Conservation (phyloP, 1,284 basidiomycete species). For the Malassezia furfur region DNA sequence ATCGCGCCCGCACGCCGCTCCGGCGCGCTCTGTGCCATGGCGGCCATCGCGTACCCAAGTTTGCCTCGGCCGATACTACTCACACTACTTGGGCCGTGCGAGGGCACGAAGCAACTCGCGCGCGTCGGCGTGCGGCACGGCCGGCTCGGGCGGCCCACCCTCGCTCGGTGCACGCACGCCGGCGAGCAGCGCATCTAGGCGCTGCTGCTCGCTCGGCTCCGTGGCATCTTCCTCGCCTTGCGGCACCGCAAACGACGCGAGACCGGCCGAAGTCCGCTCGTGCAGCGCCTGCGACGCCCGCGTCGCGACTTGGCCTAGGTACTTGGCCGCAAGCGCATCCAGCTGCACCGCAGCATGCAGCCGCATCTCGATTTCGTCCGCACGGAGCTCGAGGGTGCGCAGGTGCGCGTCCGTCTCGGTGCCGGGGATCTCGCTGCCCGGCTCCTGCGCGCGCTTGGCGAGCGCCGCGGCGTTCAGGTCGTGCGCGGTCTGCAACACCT, state of each 20-base stretch:
- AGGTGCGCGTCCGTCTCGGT: slow-evolving; percentile 31
- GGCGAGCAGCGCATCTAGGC: slow-evolving; percentile 12
- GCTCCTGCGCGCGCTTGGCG: slow-evolving; percentile 5
- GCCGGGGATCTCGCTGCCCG: slow-evolving; percentile 12
- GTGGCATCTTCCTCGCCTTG: background rate
- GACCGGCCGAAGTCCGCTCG: slow-evolving; percentile 11
- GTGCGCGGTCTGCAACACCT: slow-evolving; percentile 15
- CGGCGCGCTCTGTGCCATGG: background rate
- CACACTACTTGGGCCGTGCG: background rate
- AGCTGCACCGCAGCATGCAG: slow-evolving; percentile 13
- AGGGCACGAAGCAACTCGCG: slow-evolving; percentile 1
- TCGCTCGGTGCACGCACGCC: slow-evolving; percentile 5
- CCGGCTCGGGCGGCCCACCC: background rate
- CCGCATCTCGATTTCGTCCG: slow-evolving; percentile 10
- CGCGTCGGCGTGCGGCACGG: background rate
- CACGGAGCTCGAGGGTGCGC: slow-evolving; percentile 26
- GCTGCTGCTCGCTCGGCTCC: slow-evolving; percentile 7
- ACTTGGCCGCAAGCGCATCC: slow-evolving; percentile 1
- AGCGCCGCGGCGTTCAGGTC: slow-evolving; percentile 15
- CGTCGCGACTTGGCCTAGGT: slow-evolving; percentile 7
- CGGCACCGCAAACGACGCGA: slow-evolving; percentile 5
- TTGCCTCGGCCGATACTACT: background rate
- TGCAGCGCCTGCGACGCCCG: slow-evolving; percentile 17
- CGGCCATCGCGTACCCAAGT: background rate
- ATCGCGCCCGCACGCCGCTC: slow-evolving; percentile 4